Conservation (phyloP, 495 filamentous ascomycete genomes). For the Aspergillus baeticus region DNA sequence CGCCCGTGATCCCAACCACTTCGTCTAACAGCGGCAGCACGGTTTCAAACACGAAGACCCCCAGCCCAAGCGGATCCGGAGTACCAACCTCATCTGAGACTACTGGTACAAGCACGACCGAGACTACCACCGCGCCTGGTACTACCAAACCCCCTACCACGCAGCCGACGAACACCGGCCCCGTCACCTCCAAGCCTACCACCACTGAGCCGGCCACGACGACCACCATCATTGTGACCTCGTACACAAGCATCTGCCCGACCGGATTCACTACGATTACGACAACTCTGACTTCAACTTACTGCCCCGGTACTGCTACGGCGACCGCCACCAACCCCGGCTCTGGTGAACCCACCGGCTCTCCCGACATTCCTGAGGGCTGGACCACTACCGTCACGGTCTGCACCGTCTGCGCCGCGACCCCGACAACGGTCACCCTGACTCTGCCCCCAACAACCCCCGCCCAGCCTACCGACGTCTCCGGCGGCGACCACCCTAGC, state of each 20-base stretch:
- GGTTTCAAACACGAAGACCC: neutral
- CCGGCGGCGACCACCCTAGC: neutral
- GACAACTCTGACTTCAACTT: conserved; percentile 37
- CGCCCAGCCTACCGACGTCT: conserved; percentile 3
- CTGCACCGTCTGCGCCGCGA: conserved; percentile 45
- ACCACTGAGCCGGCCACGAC: conserved; percentile 22
- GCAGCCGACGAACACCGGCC: conserved; percentile 1
- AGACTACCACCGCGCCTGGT: neutral
- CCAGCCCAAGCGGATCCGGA: neutral
- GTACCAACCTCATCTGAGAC: conserved; percentile 3
- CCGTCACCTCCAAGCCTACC: conserved; percentile 5
- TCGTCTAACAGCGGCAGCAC: neutral
- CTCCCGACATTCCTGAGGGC: conserved; percentile 35
- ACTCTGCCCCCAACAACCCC: conserved; percentile 31
- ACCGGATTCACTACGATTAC: conserved; percentile 47
- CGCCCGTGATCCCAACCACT: neutral
- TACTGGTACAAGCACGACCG: neutral
- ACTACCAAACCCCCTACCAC: conserved; percentile 22
- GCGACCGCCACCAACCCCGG: conserved; percentile 23
- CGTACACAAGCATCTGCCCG: conserved; percentile 43
- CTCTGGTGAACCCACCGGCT: conserved; percentile 12
- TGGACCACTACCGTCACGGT: conserved; percentile 50
- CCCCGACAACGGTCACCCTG: conserved; percentile 42
- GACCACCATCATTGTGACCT: conserved; percentile 42
- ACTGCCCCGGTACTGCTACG: conserved; percentile 33